Evolutionary conservation across 768 basidiomycete genomes (phyloP), one percentile per base, ranked within the genome.

Genomic region (Tephrocybe sp.): DNA sequence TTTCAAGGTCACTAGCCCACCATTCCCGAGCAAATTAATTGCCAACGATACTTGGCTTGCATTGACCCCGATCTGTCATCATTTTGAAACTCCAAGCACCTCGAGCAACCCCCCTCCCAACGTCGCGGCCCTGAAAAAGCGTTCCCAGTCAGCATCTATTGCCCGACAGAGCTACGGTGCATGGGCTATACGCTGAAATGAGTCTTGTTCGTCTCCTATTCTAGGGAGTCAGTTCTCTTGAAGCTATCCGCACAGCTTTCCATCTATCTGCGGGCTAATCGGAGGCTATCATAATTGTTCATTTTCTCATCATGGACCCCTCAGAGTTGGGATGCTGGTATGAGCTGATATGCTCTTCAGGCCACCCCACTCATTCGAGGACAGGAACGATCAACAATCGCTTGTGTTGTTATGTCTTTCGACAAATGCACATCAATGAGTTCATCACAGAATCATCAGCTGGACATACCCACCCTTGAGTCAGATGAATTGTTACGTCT

Each of bases 311-410:
- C 29, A 16, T 15, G 16, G 6, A 15, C 21, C 16, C 3, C 16
- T 15, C 15, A 19, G 16, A 11, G n/a, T 38, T 15, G n/a, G 19
- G n/a, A n/a, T n/a, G n/a, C n/a, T 9, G 9, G 15, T 4, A 11
- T 11, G 9, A 13, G 22, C 11, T 41, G 21, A 22, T 19, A 10
- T 25, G 15, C 30, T 15, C 21, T 42, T n/a, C 30, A 42, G 21
- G 40, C 42, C 34, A 29, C 34, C 34, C 42, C 37, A 37, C 38
- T 19, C 15, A 22, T 11, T 38, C 22, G 37, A 34, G 10, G 1
- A 25, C 50, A 50, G 54, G 54, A 43, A 42, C 45, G 16, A 48
- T 48, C 42, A 48, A 34, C 13, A 22, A 44, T 29, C 36, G 39
- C 47, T 30, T 34, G 18, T 22, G 30, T 3, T 30, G 34, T 45